Base-by-base conservation (phyloP, 1,139 yeast genomes). In the Taphrina pruni region DNA sequence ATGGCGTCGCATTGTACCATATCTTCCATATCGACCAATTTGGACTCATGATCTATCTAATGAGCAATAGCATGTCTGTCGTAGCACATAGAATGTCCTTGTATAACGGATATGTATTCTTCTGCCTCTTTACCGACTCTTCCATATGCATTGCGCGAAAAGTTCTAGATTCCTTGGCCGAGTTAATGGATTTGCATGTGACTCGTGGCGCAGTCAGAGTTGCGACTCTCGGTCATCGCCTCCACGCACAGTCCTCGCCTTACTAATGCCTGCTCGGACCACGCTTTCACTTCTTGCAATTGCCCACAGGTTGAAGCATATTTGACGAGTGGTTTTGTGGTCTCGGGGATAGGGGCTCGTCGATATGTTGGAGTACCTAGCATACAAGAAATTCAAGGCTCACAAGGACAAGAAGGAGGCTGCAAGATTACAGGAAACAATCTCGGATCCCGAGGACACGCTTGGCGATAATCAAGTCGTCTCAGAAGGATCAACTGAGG, bases 291-390 rank as follows among this genome's bases (percentile, higher is more conserved):
- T 39, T 39, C 14, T 39, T 39, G 7, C 41, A 8, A 8, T 38
- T 38, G 11, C 11, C 43, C 32, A 26, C 32, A 26, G 4, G 4
- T 26, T 26, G 4, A 26, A 2, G 32, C 32, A 2, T 4, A 26
- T 26, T 26, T 26, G 32, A 26, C 32, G 32, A 26, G 32, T 26
- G 32, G 32, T 4, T 26, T 4, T 2, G 32, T 26, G 32, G 32
- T 26, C 4, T 26, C 4, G 32, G 32, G 32, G 32, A 26, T 26
- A 2, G 32, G 2, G 32, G n/a, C 2, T 39, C 43, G 7, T 9
- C 14, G 43, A 8, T 14, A 64, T 64, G 67, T 50, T 64, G 52
- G 67, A 64, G 48, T 64, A 64, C 41, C 43, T 55, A 11, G 61
- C 67, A 8, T 64, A 55, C 43, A 54, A 55, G 21, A 64, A 64